Conservation (phyloP, 768 basidiomycete genomes). For the Boletus edulis region DNA sequence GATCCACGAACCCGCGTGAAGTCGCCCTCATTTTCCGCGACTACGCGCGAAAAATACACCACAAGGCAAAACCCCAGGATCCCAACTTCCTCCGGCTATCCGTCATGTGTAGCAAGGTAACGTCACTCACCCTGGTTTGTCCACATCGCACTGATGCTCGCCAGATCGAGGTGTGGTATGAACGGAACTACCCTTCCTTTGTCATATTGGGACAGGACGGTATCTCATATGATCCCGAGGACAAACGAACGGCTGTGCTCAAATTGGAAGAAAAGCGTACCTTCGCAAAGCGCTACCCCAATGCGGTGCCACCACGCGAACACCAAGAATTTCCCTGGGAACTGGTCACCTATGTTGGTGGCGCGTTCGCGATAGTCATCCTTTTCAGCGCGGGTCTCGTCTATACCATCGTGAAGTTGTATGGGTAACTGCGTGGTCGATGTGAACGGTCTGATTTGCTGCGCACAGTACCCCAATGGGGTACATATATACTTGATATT, state of each 20-base stretch:
- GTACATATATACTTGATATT: background rate
- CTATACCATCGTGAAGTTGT: conserved; percentile 26
- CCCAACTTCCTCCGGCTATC: conserved; percentile 84
- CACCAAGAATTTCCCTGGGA: conserved; percentile 28
- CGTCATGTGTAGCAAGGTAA: conserved; percentile 81
- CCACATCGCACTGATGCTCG: conserved; percentile 3
- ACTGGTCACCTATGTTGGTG: conserved; percentile 28
- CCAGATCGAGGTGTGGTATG: conserved; percentile 92
- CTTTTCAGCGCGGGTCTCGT: conserved; percentile 20
- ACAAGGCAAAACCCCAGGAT: conserved; percentile 73
- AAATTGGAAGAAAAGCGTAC: conserved; percentile 44
- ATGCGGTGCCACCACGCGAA: conserved; percentile 2
- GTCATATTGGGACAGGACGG: conserved; percentile 37
- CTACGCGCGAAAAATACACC: conserved; percentile 79
- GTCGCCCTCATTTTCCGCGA: conserved; percentile 87
- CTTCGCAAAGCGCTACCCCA: conserved; percentile 22
- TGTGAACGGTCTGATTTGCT: background rate
- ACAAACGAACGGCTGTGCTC: conserved; percentile 57
- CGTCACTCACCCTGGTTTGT: background rate
- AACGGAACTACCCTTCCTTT: conserved; percentile 93
- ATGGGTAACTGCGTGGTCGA: conserved; percentile 7
- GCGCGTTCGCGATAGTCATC: conserved; percentile 27
- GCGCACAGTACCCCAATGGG: background rate
- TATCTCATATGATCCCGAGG: conserved; percentile 43
- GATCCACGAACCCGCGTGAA: conserved; percentile 87